A percentile compares a stretch with the other conserved stretches of the same genome.
These are phyloP conservation scores for Stagonosporopsis vannaccii DNA, from an alignment of 2,329 filamentous ascomycete genomes.

Conservation along the genomic window DNA sequence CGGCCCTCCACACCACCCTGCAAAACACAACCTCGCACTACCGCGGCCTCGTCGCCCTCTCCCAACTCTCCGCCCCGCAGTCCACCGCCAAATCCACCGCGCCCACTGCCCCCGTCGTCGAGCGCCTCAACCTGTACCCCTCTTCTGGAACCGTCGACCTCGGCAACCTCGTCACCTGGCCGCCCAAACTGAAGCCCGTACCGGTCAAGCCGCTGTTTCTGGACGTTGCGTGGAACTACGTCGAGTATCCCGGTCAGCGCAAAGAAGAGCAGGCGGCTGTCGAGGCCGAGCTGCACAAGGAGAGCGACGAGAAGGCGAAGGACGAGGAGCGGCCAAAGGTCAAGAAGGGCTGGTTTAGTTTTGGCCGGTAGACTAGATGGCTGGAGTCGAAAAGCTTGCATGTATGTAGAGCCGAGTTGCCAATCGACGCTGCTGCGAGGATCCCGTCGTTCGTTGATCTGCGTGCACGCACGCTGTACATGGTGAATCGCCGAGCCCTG, in stretches of 20 bases:
- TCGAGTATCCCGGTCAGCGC: conserved; percentile 84
- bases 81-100: conserved; percentile 54
- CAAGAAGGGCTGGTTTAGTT: conserved; percentile 61
- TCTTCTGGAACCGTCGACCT: conserved; percentile 71
- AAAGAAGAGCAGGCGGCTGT: conserved; percentile 40
- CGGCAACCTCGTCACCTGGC: conserved; percentile 82
- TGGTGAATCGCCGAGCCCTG: too few species aligned
- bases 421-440: too few species aligned
- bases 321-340: conserved; percentile 51
- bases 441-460: too few species aligned
- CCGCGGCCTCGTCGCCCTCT: conserved; percentile 85
- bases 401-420: not conserved
- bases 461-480: too few species aligned
- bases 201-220: conserved; percentile 96
- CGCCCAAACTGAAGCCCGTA: conserved; percentile 80
- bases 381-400: not conserved
- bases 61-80: conserved; percentile 66
- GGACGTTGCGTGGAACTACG: conserved; percentile 97
- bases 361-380: conserved; percentile 56
- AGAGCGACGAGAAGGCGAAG: conserved; percentile 36
- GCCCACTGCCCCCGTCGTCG: conserved; percentile 69
- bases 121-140: conserved; percentile 79
- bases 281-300: conserved; percentile 39
- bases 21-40: conserved; percentile 78
- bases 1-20: conserved; percentile 68